These are phyloP conservation scores for Syzygium oleosum DNA, from an alignment of 345 rosid species.

Conservation along the genomic window DNA sequence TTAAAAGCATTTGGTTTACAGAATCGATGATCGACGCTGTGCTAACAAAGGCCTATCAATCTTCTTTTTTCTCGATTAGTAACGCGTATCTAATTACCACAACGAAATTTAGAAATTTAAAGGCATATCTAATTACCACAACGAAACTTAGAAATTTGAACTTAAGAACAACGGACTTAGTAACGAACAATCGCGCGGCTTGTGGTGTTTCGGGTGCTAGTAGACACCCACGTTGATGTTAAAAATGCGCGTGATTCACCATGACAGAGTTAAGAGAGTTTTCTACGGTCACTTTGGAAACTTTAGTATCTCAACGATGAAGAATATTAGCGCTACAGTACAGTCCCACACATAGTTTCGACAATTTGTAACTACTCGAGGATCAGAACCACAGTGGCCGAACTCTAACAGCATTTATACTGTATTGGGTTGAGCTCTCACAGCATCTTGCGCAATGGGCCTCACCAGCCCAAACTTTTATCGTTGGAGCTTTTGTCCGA, in stretches of 20 bases:
- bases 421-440: not conserved
- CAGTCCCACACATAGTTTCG: not conserved
- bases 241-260: not conserved
- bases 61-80: not conserved
- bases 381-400: not conserved
- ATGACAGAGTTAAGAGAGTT: not conserved
- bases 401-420: not conserved
- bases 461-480: not conserved
- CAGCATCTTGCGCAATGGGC: not conserved
- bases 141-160: not conserved
- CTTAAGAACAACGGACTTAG: not conserved
- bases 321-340: not conserved
- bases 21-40: not conserved
- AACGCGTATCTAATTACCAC: not conserved
- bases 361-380: not conserved
- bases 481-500: not conserved
- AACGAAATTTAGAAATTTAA: not conserved
- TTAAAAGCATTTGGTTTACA: not conserved
- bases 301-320: not conserved
- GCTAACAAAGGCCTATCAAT: not conserved
- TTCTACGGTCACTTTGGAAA: not conserved
- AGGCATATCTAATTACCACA: not conserved
- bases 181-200: not conserved
- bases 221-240: not conserved
- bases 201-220: not conserved